Base-by-base conservation (phyloP, 495 filamentous ascomycete species). In the Hypoxylon lienhwacheense region DNA sequence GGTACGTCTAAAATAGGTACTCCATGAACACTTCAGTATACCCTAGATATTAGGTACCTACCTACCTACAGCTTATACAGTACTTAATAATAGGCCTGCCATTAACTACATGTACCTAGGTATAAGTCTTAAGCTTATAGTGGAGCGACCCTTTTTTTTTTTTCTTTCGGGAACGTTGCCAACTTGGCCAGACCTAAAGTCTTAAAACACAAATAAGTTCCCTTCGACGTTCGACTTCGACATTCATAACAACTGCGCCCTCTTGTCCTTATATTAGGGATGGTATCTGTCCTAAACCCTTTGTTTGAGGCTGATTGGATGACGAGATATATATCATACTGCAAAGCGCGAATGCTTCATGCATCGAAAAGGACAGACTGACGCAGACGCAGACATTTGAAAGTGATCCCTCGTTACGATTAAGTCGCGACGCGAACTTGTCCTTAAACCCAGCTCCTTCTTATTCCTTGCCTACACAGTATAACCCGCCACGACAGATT, bases 161-260 rank as follows among this genome's bases (percentile, higher is more conserved):
- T n/a, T n/a, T n/a, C n/a, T n/a, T n/a, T n/a, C 25, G 22, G 54
- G 47, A 48, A 53, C 36, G 12, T 53, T 57, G 53, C 49, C 53
- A 63, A 44, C 44, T 58, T 58, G 59, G 59, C 52, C 58, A 55
- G 40, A 43, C 58, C 42, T 47, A 53, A 55, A 32, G 39, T 47
- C 20, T 16, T 21, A 11, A 41, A 41, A 32, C 11, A 21, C 33
- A 45, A 53, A 50, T 46, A 53, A 39, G 48, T 44, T 22, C 35
- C 42, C n/a, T 21, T 32, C 28, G 21, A 59, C 24, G 10, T 28
- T 43, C 22, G 26, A 37, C 46, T 52, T 58, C 22, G 35, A 17
- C 31, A 14, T 25, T 25, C 36, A 25, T 42, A 54, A 34, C 39
- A 20, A 14, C 15, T 45, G 41, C 52, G 37, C 52, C 32, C 15